Evolutionary conservation across 169 alveolate genomes (phyloP).

Genomic region (Plasmodium fragile): DNA sequence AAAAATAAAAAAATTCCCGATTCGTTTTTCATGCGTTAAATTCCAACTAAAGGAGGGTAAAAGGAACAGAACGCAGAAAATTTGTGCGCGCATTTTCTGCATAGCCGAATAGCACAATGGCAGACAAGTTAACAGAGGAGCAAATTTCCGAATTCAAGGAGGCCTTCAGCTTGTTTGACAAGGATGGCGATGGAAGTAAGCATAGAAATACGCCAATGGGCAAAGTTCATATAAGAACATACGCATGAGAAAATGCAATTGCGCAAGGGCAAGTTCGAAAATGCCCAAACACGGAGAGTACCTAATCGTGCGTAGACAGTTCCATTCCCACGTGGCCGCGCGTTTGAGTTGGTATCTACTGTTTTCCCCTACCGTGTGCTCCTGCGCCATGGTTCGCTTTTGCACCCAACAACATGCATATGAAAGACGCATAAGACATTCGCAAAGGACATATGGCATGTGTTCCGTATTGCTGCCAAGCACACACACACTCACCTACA

Average conservation of each 20-base stretch:
- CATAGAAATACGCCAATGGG: background rate
- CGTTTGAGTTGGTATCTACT: background rate
- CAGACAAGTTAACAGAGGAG: constrained; percentile 98
- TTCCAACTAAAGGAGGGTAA: constrained; percentile 1
- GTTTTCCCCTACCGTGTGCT: background rate
- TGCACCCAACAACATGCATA: background rate
- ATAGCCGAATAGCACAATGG: constrained; percentile 88
- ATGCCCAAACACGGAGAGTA: background rate
- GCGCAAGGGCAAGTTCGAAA: background rate
- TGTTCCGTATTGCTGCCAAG: background rate
- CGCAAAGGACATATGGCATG: background rate
- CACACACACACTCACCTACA: background rate
- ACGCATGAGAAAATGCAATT: constrained; percentile 1
- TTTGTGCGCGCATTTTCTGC: background rate
- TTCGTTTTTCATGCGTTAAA: constrained; percentile 9
- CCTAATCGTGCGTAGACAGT: background rate
- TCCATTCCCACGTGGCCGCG: background rate
- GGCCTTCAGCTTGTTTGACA: constrained; percentile 99
- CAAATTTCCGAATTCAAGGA: constrained; percentile 99
- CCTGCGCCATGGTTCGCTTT: background rate
- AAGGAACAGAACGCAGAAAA: background rate
- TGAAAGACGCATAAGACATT: background rate
- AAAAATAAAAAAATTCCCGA: constrained; percentile 8
- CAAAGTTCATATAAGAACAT: background rate
- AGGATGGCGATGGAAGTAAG: constrained; percentile 99